A percentile compares a stretch with the other conserved stretches of the same genome.
These are phyloP conservation scores for Cucumis hystrix DNA, from an alignment of 306 rosid genomes.

Conservation along the genomic window DNA sequence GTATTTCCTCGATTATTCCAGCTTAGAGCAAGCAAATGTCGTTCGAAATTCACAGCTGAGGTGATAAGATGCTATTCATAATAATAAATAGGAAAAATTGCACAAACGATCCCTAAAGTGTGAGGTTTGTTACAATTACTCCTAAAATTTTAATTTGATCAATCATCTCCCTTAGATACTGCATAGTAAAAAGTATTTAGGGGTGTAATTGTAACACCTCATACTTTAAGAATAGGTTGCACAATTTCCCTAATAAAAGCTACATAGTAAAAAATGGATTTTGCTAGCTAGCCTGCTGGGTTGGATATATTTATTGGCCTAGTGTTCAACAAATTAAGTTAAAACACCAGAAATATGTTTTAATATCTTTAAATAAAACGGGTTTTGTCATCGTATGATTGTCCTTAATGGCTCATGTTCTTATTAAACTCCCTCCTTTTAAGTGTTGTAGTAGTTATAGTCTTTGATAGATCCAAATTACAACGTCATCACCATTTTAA, in stretches of 20 bases:
- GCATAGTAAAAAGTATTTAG: no score
- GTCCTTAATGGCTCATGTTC: neutral
- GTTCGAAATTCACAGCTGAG: neutral
- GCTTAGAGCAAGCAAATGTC: neutral
- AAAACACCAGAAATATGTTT: neutral
- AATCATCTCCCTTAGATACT: no score
- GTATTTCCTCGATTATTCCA: neutral
- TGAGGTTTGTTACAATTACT: no score
- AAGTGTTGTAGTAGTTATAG: neutral
- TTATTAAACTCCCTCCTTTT: neutral
- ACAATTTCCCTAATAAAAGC: neutral
- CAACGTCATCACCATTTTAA: neutral
- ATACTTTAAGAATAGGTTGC: no score
- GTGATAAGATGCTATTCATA: neutral
- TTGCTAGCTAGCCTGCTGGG: neutral
- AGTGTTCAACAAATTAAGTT: neutral
- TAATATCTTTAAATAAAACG: neutral
- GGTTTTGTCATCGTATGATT: neutral
- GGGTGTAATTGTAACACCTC: no score
- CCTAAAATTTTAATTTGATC: no score
- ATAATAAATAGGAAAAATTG: neutral
- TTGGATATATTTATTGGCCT: neutral
- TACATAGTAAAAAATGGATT: neutral
- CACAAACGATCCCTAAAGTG: no score
- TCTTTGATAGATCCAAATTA: neutral